Percentiles rank a stretch among this genome's conserved stretches.
These are phyloP conservation scores for Cercospora sesami DNA, from an alignment of 2,329 filamentous ascomycete species.

Conservation along the genomic window DNA sequence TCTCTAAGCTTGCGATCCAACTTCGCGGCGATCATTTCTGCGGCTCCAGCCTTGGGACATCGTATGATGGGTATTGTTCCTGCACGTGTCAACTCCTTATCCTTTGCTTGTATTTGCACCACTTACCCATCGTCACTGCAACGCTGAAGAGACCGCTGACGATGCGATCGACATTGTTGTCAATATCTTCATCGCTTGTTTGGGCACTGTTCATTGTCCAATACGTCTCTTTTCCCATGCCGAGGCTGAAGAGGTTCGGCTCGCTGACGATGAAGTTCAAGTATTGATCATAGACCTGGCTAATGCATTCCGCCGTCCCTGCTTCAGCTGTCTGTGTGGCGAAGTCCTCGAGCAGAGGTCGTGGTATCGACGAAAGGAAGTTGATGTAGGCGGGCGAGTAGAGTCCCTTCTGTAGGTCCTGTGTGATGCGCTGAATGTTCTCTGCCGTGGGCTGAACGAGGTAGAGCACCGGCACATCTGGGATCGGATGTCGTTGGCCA, in stretches of 20 bases:
- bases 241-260: conserved; percentile 90
- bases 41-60: conserved; percentile 87
- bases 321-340: conserved; percentile 81
- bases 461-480: conserved; percentile 94
- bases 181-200: conserved; percentile 86
- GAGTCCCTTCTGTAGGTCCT: conserved; percentile 79
- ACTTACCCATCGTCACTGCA: conserved; percentile 90
- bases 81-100: conserved; percentile 41
- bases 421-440: conserved; percentile 80
- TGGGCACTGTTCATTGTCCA: conserved; percentile 94
- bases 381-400: conserved; percentile 96
- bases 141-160: conserved; percentile 98
- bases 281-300: conserved; percentile 94
- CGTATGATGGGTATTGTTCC: conserved; percentile 92
- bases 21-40: conserved; percentile 90
- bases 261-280: conserved; percentile 96
- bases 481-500: conserved; percentile 80
- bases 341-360: conserved; percentile 91
- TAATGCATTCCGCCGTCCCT: conserved; percentile 83
- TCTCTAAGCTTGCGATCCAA: conserved; percentile 94
- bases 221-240: conserved; percentile 90
- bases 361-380: conserved; percentile 89
- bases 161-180: conserved; percentile 82
- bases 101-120: neutral
- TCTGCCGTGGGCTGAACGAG: conserved; percentile 83